Evolutionary conservation across 2,329 filamentous ascomycete species (phyloP).

Genomic region (Claviceps pazoutovae): DNA sequence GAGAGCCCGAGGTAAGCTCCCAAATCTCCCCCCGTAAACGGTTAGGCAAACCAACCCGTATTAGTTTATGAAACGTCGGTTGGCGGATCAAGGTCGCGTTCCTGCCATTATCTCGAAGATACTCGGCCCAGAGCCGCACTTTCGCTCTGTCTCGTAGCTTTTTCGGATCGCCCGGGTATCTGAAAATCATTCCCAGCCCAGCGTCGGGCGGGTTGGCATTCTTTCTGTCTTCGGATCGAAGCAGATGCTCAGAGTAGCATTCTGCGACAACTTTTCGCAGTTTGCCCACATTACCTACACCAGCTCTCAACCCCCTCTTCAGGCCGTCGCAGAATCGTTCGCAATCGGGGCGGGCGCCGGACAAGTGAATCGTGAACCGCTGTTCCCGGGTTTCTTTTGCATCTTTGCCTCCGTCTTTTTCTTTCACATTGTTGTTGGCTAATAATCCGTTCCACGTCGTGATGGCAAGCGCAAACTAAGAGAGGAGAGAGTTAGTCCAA

Average conservation of each 20-base stretch:
- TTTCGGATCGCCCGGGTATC: constrained; percentile 86
- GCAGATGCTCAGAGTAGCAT: constrained; percentile 82
- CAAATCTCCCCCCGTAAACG: constrained; percentile 85
- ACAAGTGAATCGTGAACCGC: constrained; percentile 81
- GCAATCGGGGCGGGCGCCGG: constrained; percentile 75
- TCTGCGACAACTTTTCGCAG: constrained; percentile 67
- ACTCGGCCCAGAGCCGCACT: constrained; percentile 95
- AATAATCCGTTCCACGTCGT: constrained; percentile 81
- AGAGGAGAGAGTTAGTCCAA: neutral
- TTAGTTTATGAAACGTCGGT: constrained; percentile 94
- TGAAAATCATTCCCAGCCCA: constrained; percentile 80
- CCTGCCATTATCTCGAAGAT: constrained; percentile 85
- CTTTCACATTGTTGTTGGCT: constrained; percentile 40
- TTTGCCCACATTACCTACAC: constrained; percentile 76
- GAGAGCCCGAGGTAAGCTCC: constrained; percentile 85
- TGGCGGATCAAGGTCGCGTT: constrained; percentile 87
- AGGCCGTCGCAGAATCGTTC: constrained; percentile 93
- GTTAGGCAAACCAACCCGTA: constrained; percentile 89
- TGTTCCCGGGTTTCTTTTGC: constrained; percentile 46
- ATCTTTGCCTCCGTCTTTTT: constrained; percentile 28
- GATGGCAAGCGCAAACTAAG: constrained; percentile 74
- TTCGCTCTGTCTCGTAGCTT: constrained; percentile 92
- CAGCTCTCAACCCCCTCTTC: constrained; percentile 76
- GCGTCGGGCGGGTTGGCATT: constrained; percentile 58
- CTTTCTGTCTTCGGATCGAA: constrained; percentile 50